A percentile compares a stretch with the other conserved stretches of the same genome.
Conservation (phyloP, 75 land plant species). For the Picea glauca region DNA sequence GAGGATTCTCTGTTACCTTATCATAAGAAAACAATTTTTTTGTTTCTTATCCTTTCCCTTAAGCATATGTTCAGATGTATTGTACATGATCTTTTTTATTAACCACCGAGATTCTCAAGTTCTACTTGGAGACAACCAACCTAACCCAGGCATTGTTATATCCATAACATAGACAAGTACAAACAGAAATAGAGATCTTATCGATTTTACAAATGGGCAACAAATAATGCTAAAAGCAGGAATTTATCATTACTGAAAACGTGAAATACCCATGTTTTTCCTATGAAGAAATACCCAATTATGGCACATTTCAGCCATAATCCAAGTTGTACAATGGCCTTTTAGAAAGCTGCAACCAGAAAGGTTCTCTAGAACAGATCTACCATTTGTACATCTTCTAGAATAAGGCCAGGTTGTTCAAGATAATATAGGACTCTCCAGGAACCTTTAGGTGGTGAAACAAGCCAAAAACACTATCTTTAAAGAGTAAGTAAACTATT, state of each 20-base stretch:
- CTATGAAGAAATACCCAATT: neutral
- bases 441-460: neutral
- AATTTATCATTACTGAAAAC: neutral
- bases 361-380: neutral
- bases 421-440: neutral
- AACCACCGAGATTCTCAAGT: neutral
- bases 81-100: neutral
- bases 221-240: neutral
- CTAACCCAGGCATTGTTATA: too few relatives aligned
- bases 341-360: neutral
- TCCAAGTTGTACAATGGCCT: neutral
- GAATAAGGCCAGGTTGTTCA: neutral
- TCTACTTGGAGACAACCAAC: neutral
- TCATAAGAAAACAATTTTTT: neutral
- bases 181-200: too few relatives aligned
- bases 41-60: neutral
- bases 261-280: neutral
- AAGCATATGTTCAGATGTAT: neutral
- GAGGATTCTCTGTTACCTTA: neutral
- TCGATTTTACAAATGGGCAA: too few relatives aligned
- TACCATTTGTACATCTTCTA: neutral
- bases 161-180: too few relatives aligned
- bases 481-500: neutral
- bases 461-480: neutral
- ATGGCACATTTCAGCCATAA: neutral